A percentile compares a stretch with the other conserved stretches of the same genome.
These are phyloP conservation scores for Aspergillus panamensis DNA, from an alignment of 495 filamentous ascomycete species.

Conservation along the genomic window DNA sequence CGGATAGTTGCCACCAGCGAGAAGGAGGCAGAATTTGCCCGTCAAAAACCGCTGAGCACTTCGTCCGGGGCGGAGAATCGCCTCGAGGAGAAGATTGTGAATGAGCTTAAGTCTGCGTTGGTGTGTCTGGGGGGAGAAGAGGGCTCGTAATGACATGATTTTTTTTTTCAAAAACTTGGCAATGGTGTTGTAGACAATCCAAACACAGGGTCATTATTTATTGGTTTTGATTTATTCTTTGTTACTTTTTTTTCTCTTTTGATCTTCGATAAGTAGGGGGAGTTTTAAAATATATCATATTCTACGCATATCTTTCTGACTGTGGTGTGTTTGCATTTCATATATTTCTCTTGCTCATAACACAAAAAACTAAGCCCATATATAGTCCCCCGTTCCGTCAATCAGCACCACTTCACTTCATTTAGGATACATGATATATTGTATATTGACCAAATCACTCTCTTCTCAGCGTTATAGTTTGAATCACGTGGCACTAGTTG, in stretches of 20 bases:
- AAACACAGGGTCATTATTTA: neutral
- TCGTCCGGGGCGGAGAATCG: conserved; percentile 48
- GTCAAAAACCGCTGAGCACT: conserved; percentile 42
- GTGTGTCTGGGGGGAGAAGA: conserved; percentile 39
- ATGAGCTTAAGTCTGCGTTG: conserved; percentile 52
- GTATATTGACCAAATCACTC: too few relatives aligned
- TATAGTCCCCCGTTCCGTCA: too few relatives aligned
- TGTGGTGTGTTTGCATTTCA: neutral
- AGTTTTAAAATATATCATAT: conserved; percentile 4
- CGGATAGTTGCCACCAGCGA: conserved; percentile 67
- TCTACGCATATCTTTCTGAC: neutral
- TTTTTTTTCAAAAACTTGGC: neutral
- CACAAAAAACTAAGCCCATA: too few relatives aligned
- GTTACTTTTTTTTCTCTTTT: neutral
- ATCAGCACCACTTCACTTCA: too few relatives aligned
- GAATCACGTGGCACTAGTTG: too few relatives aligned
- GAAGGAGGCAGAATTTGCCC: conserved; percentile 63
- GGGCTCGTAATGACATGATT: conserved; percentile 29
- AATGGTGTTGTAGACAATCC: conserved; percentile 6
- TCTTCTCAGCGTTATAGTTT: too few relatives aligned
- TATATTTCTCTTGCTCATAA: too few relatives aligned
- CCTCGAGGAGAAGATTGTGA: conserved; percentile 70
- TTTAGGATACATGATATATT: too few relatives aligned
- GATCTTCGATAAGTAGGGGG: neutral
- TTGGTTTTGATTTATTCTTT: neutral